phyloP scores from a whole-genome alignment of 352 stramenopile genomes.

The Globisporangium recalcitrans region DNA sequence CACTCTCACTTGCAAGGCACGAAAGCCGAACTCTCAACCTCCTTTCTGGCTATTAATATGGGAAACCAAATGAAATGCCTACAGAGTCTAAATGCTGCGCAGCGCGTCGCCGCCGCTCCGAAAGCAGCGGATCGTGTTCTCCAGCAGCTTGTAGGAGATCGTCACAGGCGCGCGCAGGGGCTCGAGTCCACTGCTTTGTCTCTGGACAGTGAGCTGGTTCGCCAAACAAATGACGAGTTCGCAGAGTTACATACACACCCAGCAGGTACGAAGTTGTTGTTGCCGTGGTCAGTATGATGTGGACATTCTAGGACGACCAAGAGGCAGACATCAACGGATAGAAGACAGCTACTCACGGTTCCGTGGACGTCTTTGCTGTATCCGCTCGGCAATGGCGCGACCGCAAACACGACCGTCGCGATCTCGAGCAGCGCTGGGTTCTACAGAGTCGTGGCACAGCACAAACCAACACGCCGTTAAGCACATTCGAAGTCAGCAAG shows the following conservation, averaged over 20 bases:
- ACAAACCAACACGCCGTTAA: neutral
- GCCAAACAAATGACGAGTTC: neutral
- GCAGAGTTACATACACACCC: neutral
- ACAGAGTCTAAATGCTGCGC: slow-evolving; percentile 8
- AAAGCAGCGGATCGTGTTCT: slow-evolving; percentile 66
- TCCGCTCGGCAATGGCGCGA: slow-evolving; percentile 50
- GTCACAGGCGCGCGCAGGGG: slow-evolving; percentile 22
- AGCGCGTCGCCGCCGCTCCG: slow-evolving; percentile 28
- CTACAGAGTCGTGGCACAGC: slow-evolving; percentile 17
- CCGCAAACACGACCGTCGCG: slow-evolving; percentile 42
- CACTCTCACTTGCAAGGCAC: too few species aligned
- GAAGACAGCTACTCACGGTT: slow-evolving; percentile 46
- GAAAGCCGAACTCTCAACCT: neutral
- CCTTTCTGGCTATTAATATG: neutral
- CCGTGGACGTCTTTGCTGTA: slow-evolving; percentile 78
- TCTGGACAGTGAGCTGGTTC: slow-evolving; percentile 37
- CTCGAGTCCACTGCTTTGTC: slow-evolving; percentile 28
- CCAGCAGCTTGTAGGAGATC: slow-evolving; percentile 65
- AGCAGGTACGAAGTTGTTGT: too few species aligned
- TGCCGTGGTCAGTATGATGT: neutral
- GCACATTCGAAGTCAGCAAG: neutral
- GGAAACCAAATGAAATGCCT: neutral
- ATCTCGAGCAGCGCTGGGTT: slow-evolving; percentile 46
- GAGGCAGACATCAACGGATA: neutral
- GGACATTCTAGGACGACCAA: too few species aligned